Conservation (phyloP, 1,284 basidiomycete species). For the Cryptococcus wingfieldii region DNA sequence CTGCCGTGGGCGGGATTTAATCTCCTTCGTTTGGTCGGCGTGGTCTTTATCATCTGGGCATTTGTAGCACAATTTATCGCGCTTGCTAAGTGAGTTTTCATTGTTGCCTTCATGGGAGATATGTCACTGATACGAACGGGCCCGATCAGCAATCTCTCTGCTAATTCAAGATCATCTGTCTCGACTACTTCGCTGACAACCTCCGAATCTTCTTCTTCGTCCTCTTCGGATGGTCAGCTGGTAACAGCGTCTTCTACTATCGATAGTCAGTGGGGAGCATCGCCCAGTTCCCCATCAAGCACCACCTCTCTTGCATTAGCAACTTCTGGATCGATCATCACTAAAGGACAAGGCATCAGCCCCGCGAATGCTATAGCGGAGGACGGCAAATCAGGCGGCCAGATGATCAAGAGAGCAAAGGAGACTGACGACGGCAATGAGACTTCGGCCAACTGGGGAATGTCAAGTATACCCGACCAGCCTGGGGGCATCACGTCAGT, state of each 20-base stretch:
- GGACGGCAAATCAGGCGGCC: background rate
- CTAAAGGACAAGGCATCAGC: background rate
- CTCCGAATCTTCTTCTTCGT: background rate
- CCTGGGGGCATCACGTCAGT: conserved; percentile 25
- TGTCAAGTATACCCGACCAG: conserved; percentile 21
- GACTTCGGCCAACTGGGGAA: conserved; percentile 12
- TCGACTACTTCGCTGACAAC: background rate
- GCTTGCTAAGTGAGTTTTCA: conserved; percentile 24
- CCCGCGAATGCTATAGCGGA: background rate
- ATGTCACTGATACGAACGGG: background rate
- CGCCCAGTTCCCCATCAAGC: background rate
- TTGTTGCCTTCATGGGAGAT: background rate
- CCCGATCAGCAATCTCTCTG: background rate
- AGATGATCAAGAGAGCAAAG: background rate
- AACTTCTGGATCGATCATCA: background rate
- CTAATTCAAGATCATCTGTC: background rate
- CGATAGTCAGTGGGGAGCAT: background rate
- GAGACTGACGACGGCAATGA: background rate
- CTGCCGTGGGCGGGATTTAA: conserved; percentile 27
- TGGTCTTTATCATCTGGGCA: conserved; percentile 26
- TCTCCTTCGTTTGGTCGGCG: conserved; percentile 21
- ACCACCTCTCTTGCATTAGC: background rate
- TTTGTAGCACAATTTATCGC: conserved; percentile 31
- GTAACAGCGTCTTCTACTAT: background rate
- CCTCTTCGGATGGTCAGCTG: background rate